Base-by-base conservation (phyloP, 2,329 filamentous ascomycete species). In the Cytospora piceicola region DNA sequence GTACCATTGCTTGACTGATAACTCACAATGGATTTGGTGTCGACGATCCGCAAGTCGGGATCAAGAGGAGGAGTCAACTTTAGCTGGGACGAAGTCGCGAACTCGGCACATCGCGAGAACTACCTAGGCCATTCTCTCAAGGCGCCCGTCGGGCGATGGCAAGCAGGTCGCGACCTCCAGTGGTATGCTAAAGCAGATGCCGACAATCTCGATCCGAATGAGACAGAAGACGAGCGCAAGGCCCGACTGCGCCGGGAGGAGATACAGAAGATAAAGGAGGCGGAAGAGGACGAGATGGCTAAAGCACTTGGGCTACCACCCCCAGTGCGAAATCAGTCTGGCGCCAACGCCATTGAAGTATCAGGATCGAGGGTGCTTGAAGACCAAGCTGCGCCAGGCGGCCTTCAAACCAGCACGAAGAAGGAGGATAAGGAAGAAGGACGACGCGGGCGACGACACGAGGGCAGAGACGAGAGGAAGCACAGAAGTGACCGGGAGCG, bases 51-150 rank as follows among this genome's bases (percentile, higher is more conserved):
- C 74, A 98, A 99, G 80, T 81, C 84, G 22, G 94, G 96, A 77
- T 95, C 93, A 72, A 90, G 95, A 71, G 95, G 95, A 74, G 95
- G 95, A 75, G 91, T 91, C 78, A 93, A 97, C 77, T 99, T 99
- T 82, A 94, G 90, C 79, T 98, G 95, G 95, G 91, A 94, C 70
- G 93, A 97, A 71, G 94, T 99, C 74, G 90, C 94, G 76, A 88
- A 83, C 70, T 96, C 93, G 58, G 81, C 85, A 27, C 94, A 97
- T 74, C 93, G 95, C 77, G 94, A 99, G 78, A 97, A 89, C 73
- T 90, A 88, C 77, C 90, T 97, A 9, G 94, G 94, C 61, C 94
- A 97, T 80, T 95, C 91, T 66, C 80, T 97, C 66, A 97, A 94
- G 83, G 94, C 94, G 0, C 92, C 94, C 0, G 93, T 97, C 4